Conservation (phyloP, 1,284 basidiomycete genomes). For the Papiliotrema flavescens region DNA sequence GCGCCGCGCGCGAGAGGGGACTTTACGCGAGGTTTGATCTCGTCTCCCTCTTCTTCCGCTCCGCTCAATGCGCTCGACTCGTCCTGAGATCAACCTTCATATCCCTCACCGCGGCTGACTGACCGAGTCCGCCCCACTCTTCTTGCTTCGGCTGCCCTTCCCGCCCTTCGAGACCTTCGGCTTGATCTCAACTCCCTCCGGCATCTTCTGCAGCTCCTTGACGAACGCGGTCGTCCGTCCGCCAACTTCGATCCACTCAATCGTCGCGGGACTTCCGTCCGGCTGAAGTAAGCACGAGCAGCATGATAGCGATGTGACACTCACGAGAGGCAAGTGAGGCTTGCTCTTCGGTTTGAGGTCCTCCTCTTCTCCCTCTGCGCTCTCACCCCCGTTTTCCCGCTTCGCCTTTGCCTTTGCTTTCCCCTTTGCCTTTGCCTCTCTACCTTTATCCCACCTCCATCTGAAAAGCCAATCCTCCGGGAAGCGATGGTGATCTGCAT, state of each 20-base stretch:
- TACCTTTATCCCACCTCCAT: constrained; percentile 64
- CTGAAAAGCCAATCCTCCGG: constrained; percentile 55
- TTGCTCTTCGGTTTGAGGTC: constrained; percentile 34
- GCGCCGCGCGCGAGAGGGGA: no score
- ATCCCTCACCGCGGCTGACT: neutral
- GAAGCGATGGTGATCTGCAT: constrained; percentile 69
- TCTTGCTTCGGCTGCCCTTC: constrained; percentile 20
- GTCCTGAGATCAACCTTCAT: neutral
- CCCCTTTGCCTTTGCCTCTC: constrained; percentile 52
- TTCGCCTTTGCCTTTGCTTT: constrained; percentile 8
- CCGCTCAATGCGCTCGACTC: neutral
- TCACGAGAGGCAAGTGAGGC: constrained; percentile 56
- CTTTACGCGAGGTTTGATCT: no score
- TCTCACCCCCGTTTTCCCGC: constrained; percentile 1
- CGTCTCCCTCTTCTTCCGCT: neutral
- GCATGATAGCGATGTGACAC: constrained; percentile 18
- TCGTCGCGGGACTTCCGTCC: constrained; percentile 65
- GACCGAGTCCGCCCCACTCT: constrained; percentile 10
- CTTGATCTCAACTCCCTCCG: constrained; percentile 43
- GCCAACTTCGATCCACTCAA: constrained; percentile 73
- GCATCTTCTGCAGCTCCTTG: constrained; percentile 60
- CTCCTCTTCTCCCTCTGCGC: constrained; percentile 12
- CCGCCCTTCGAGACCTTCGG: constrained; percentile 32
- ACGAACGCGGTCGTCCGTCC: constrained; percentile 77
- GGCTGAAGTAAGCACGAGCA: constrained; percentile 52